Base-by-base conservation (phyloP, 1,139 yeast species). In the Taphrina populina region DNA sequence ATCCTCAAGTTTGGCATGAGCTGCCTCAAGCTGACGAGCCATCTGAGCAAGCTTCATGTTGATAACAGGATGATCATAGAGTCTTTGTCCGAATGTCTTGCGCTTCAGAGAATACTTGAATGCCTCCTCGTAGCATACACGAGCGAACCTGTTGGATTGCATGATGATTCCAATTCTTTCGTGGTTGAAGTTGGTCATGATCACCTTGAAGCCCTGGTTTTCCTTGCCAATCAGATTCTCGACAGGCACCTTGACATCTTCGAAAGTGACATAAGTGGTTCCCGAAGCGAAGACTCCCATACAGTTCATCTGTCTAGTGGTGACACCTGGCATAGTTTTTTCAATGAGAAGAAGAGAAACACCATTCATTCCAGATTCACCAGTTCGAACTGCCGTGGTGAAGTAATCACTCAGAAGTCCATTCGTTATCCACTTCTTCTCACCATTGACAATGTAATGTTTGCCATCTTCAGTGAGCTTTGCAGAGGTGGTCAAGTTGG, bases 321-420 rank as follows among this genome's bases (percentile, higher is more conserved):
- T 61, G 26, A 73, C 67, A 45, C 76, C 76, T 11, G 71, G 72
- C 66, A 71, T 64, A 37, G 71, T 64, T 62, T 64, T 64, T 62
- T 73, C 76, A 56, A 73, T 61, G 33, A 73, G 67, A 56, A 73
- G 65, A 64, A 72, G 67, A 33, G 76, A 73, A 58, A 73, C 66
- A 37, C 76, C 76, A 46, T 62, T 63, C 74, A 70, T 71, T 8
- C 66, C 66, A 3, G 64, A 66, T 20, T 67, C 68, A 39, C 76
- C 76, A 27, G 76, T 73, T 57, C 76, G 73, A 43, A 73, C 76
- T n/a, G 76, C 76, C 6, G 71, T 75, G 32, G 72, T 65, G 64
- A 73, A 72, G 67, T 67, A 73, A 64, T 73, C 76, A 32, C 49
- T 24, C 40, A 35, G 23, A 15, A 54, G 20, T 23, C 47, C 58